Base-by-base conservation (phyloP, 148 eudicot species). In the Hydrangea macrophylla region DNA sequence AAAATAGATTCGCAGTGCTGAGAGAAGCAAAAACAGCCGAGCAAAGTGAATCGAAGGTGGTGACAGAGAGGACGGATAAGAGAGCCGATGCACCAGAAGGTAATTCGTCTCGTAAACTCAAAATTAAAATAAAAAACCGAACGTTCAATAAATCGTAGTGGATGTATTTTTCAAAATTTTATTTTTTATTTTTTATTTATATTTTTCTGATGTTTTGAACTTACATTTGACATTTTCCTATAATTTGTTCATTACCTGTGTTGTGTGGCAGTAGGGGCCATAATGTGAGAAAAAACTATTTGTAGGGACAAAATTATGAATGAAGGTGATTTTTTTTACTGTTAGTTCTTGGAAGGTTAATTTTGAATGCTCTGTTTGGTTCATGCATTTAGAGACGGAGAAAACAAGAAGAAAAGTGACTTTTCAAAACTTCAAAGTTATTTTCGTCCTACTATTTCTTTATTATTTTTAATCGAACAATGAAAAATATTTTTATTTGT, bases 71-170 rank as follows among this genome's bases (percentile, higher is more conserved):
- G 40, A 54, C 39, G 10, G 86, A 80, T 56, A 54, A 42, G 30
- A 82, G 63, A 40, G 71, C 70, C 15, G 80, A 63, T 58, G 70
- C 72, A 27, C 57, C 84, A 5, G 92, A 70, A 74, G 80, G 73
- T 50, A 71, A 76, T 56, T 58, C 90, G n/a, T 65, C 89, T 56
- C 89, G 67, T 63, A 94, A 87, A 68, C 44, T 90, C 59, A 85
- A 80, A 69, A 88, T 94, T 30, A 94, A 84, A 73, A 73, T 94
- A 36, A 88, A 85, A 76, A 88, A 78, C 60, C 79, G 85, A 74
- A 78, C 69, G 70, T 70, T 65, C 31, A 69, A 73, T 57, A 70
- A 79, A 66, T 62, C 72, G 11, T 84, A 65, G 71, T 58, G 53
- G 25, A 27, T 58, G 27, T 35, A 24, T 32, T 60, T 50, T 55